These are phyloP conservation scores for Boletus semigastroideus DNA, from an alignment of 1,284 basidiomycete species.

Conservation along the genomic window DNA sequence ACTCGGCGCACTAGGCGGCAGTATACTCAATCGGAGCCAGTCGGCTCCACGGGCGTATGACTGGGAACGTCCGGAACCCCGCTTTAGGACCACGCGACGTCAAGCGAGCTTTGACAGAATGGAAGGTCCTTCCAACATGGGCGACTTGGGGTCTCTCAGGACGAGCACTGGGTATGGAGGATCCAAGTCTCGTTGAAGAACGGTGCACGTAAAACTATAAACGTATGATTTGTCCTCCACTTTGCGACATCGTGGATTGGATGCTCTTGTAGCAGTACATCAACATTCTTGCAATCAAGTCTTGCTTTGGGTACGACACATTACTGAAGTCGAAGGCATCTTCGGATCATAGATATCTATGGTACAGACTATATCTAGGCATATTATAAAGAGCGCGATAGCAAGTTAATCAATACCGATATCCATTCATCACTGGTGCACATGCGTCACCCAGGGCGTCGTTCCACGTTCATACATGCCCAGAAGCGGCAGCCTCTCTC, in stretches of 20 bases:
- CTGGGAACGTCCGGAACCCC: constrained; percentile 48
- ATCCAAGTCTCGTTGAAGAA: constrained; percentile 51
- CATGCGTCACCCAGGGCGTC: background rate
- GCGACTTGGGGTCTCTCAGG: constrained; percentile 48
- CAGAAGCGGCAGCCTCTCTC: constrained; percentile 7
- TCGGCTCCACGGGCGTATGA: constrained; percentile 41
- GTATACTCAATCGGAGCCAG: constrained; percentile 47
- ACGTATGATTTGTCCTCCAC: background rate
- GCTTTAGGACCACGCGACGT: constrained; percentile 22
- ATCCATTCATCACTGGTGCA: constrained; percentile 13
- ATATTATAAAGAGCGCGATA: background rate
- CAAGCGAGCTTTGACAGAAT: constrained; percentile 49
- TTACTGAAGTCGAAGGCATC: background rate
- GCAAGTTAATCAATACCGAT: constrained; percentile 20
- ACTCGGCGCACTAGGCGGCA: constrained; percentile 64
- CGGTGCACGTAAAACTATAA: background rate
- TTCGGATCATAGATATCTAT: background rate
- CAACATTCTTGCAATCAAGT: background rate
- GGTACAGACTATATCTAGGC: background rate
- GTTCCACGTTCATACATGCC: constrained; percentile 5
- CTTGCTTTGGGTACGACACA: background rate
- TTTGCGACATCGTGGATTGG: background rate
- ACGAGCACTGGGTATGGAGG: constrained; percentile 70
- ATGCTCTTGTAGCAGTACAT: background rate
- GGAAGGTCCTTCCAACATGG: constrained; percentile 60